These are phyloP conservation scores for Phaeosphaeria sp. DNA, from an alignment of 2,329 filamentous ascomycete species.

Conservation along the genomic window DNA sequence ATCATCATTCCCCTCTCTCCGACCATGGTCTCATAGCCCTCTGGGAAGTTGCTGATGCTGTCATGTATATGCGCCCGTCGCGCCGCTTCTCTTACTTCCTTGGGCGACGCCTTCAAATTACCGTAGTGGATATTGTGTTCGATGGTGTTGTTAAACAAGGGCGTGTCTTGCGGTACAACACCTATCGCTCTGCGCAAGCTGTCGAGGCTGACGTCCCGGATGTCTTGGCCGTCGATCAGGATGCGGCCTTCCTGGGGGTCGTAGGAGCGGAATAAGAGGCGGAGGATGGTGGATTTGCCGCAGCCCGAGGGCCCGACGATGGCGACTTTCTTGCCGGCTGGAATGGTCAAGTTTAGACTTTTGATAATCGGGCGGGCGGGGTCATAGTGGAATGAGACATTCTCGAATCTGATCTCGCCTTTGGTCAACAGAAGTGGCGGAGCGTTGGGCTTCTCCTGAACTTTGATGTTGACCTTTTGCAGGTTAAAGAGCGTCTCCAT, in stretches of 20 bases:
- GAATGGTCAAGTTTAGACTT: constrained; percentile 85
- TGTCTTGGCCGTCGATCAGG: constrained; percentile 90
- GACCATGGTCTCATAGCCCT: constrained; percentile 90
- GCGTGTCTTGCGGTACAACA: constrained; percentile 96
- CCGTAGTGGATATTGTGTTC: constrained; percentile 96
- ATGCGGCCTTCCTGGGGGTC: constrained; percentile 87
- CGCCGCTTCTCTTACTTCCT: constrained; percentile 78
- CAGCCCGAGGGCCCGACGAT: constrained; percentile 95
- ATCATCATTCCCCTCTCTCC: constrained; percentile 98
- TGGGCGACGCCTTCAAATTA: constrained; percentile 75
- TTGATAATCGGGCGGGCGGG: constrained; percentile 84
- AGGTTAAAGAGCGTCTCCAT: constrained; percentile 99
- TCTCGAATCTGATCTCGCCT: constrained; percentile 92
- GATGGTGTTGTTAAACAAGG: constrained; percentile 95
- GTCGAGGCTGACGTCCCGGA: constrained; percentile 81
- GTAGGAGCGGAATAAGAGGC: constrained; percentile 92
- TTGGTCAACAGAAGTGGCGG: constrained; percentile 76
- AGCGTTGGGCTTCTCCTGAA: constrained; percentile 79
- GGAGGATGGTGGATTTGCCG: constrained; percentile 91
- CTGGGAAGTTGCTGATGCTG: constrained; percentile 72
- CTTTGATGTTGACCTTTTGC: constrained; percentile 91
- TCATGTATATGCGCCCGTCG: constrained; percentile 85
- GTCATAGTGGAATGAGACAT: constrained; percentile 93
- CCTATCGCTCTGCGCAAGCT: constrained; percentile 86
- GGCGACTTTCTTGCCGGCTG: constrained; percentile 93